Evolutionary conservation across 1,139 yeast genomes (phyloP).

Genomic region (Scheffersomyces illinoinensis): DNA sequence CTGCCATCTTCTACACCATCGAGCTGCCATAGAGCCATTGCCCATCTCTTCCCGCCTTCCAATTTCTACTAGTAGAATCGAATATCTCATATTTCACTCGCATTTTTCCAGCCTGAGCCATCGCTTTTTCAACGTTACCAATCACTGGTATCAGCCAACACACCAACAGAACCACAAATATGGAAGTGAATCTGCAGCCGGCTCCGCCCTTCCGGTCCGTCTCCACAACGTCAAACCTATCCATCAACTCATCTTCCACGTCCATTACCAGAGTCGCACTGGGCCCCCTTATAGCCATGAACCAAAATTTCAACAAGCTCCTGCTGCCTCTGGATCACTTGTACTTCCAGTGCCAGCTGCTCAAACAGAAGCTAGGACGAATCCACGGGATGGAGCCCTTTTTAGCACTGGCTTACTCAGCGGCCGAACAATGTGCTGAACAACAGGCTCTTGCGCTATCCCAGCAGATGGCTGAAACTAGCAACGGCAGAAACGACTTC

Average conservation of each 20-base stretch:
- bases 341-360: conserved; percentile 65
- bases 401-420: conserved; percentile 52
- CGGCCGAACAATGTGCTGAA: conserved; percentile 68
- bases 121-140: not conserved
- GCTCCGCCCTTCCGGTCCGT: conserved; percentile 37
- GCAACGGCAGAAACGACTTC: conserved; percentile 19
- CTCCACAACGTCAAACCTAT: conserved; percentile 34
- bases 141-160: conserved; percentile 3
- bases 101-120: not conserved
- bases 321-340: conserved; percentile 73
- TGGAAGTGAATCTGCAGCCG: conserved; percentile 2
- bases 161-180: not conserved
- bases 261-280: conserved; percentile 37
- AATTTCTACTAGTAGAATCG: not conserved
- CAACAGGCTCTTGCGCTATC: conserved; percentile 67
- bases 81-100: not conserved
- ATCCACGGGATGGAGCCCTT: conserved; percentile 77
- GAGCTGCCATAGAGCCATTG: not conserved
- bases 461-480: conserved; percentile 26
- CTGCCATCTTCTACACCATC: not conserved
- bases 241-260: conserved; percentile 28
- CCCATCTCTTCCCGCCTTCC: not conserved
- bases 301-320: conserved; percentile 55
- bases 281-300: conserved; percentile 47
- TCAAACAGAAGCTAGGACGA: conserved; percentile 58